Conservation (phyloP, 345 rosid species). For the Moricandia moricandioides region DNA sequence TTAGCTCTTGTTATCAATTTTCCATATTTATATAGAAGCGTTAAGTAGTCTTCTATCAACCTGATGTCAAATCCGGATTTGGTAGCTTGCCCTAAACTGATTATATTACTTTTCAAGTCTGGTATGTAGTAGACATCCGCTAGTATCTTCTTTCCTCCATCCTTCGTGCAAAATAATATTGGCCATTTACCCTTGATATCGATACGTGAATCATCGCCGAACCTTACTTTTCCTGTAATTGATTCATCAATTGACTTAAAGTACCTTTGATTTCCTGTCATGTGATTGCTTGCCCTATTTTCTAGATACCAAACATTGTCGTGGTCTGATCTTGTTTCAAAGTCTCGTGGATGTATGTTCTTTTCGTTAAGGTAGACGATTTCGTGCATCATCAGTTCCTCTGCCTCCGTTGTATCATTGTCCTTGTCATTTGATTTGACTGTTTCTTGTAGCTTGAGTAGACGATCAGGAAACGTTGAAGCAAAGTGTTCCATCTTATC, state of each 20-base stretch:
- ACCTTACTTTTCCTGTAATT: not conserved
- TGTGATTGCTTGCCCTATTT: not conserved
- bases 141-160: not conserved
- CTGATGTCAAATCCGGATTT: not conserved
- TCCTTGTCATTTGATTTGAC: not conserved
- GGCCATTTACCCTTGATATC: not conserved
- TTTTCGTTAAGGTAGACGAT: not conserved
- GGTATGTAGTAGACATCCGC: not conserved
- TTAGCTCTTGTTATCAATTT: not conserved
- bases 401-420: not conserved
- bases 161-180: not conserved
- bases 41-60: not conserved
- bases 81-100: not conserved
- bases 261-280: not conserved
- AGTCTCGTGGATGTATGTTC: not conserved
- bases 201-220: not conserved
- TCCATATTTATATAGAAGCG: not conserved
- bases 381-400: not conserved
- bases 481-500: not conserved
- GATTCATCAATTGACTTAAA: not conserved
- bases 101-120: not conserved
- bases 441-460: not conserved
- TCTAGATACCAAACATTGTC: not conserved
- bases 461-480: not conserved
- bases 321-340: not conserved